phyloP scores from a whole-genome alignment of 805 yeast species.

The Torulaspora maleeae region DNA sequence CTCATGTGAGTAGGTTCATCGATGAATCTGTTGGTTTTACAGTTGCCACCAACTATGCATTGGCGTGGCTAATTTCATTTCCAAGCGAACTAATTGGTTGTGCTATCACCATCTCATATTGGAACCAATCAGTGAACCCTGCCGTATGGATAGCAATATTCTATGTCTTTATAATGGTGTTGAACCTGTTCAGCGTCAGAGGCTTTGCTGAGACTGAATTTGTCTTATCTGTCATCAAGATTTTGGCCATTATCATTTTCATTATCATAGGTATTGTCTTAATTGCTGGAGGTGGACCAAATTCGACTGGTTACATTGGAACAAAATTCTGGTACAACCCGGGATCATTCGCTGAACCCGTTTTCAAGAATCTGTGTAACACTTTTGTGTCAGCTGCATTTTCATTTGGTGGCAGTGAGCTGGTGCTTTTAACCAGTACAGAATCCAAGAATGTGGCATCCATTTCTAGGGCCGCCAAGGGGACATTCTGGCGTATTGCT shows the following conservation, averaged over 20 bases:
- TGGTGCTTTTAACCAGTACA: constrained; percentile 55
- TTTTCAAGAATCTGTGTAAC: constrained; percentile 58
- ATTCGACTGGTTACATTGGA: constrained; percentile 40
- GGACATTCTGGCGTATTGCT: constrained; percentile 54
- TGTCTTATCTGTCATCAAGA: constrained; percentile 42
- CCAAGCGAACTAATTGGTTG: constrained; percentile 56
- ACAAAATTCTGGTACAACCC: constrained; percentile 46
- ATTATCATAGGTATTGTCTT: constrained; percentile 47
- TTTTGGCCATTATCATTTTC: constrained; percentile 43
- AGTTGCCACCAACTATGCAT: constrained; percentile 54
- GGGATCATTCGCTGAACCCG: constrained; percentile 48
- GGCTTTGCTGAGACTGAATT: constrained; percentile 55
- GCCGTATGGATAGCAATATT: constrained; percentile 29
- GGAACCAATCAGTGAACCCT: constrained; percentile 34
- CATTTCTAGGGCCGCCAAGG: constrained; percentile 56
- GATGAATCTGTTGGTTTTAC: constrained; percentile 60
- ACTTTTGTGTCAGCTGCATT: constrained; percentile 71
- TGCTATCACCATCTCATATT: constrained; percentile 46
- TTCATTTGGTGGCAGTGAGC: constrained; percentile 65
- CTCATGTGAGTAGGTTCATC: constrained; percentile 54
- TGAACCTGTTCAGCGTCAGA: constrained; percentile 49
- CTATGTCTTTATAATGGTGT: constrained; percentile 37
- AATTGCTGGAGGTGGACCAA: constrained; percentile 45
- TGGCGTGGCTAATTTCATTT: constrained; percentile 51
- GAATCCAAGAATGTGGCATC: constrained; percentile 45